Percentiles rank a stretch among this genome's conserved stretches.
phyloP scores from a whole-genome alignment of 257 asterid genomes.

The Scutellaria barbata region DNA sequence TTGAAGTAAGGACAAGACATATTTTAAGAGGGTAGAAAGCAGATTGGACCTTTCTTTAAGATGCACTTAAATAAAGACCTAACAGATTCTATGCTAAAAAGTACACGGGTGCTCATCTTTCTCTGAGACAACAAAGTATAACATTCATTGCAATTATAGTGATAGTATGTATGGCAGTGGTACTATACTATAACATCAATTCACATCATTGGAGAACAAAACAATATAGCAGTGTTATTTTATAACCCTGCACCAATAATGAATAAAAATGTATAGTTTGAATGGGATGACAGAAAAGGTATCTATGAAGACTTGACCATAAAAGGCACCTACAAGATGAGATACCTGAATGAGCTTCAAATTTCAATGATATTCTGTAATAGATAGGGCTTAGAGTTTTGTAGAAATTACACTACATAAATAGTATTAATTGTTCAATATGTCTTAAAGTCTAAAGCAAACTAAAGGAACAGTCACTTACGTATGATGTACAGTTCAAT shows the following conservation, averaged over 20 bases:
- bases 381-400: too few relatives aligned
- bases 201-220: not conserved
- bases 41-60: not conserved
- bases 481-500: constrained; percentile 81
- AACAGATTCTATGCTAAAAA: not conserved
- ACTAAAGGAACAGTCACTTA: constrained; percentile 50
- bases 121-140: not conserved
- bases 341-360: constrained; percentile 17
- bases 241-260: not conserved
- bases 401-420: too few relatives aligned
- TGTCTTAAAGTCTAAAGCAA: constrained; percentile 1
- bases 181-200: not conserved
- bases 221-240: not conserved
- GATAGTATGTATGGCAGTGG: not conserved
- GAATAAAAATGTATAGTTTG: not conserved
- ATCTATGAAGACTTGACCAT: not conserved
- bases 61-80: not conserved
- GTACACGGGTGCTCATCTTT: not conserved
- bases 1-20: not conserved
- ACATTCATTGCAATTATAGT: not conserved
- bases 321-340: not conserved
- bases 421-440: not conserved
- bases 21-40: not conserved
- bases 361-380: not conserved
- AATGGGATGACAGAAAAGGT: not conserved